These are phyloP conservation scores for Arthromyces matolae DNA, from an alignment of 768 basidiomycete species.

Conservation along the genomic window DNA sequence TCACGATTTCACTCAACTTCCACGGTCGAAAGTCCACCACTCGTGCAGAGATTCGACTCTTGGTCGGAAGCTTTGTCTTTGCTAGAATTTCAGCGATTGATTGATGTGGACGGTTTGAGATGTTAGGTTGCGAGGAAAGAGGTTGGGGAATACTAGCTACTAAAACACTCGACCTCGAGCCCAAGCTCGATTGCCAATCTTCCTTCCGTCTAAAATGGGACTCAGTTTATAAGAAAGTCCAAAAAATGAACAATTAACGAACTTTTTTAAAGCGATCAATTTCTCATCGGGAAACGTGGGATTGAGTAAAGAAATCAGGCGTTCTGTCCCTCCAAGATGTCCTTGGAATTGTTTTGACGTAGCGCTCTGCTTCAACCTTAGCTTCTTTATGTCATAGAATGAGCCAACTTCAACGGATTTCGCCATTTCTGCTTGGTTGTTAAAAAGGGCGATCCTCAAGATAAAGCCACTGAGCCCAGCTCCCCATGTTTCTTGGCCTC, in stretches of 20 bases:
- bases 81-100: constrained; percentile 37
- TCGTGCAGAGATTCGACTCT: constrained; percentile 44
- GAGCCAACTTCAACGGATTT: constrained; percentile 36
- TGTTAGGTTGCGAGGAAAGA: not conserved
- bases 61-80: constrained; percentile 29
- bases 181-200: constrained; percentile 22
- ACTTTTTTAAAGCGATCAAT: constrained; percentile 42
- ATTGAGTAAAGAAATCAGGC: constrained; percentile 42
- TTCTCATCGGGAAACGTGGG: constrained; percentile 29
- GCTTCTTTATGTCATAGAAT: constrained; percentile 45
- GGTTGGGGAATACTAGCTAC: not conserved
- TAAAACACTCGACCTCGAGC: not conserved
- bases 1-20: constrained; percentile 42
- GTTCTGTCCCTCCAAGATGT: constrained; percentile 43
- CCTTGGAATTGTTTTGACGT: constrained; percentile 33
- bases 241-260: constrained; percentile 12
- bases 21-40: constrained; percentile 56
- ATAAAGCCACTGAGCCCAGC: constrained; percentile 46
- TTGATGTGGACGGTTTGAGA: constrained; percentile 13
- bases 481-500: constrained; percentile 34
- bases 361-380: constrained; percentile 42
- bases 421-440: constrained; percentile 41
- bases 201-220: constrained; percentile 24
- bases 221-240: not conserved
- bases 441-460: constrained; percentile 48